Evolutionary conservation across 2,329 filamentous ascomycete species (phyloP), one percentile per base, ranked within the genome.

Genomic region (Ceratocystis variospora): DNA sequence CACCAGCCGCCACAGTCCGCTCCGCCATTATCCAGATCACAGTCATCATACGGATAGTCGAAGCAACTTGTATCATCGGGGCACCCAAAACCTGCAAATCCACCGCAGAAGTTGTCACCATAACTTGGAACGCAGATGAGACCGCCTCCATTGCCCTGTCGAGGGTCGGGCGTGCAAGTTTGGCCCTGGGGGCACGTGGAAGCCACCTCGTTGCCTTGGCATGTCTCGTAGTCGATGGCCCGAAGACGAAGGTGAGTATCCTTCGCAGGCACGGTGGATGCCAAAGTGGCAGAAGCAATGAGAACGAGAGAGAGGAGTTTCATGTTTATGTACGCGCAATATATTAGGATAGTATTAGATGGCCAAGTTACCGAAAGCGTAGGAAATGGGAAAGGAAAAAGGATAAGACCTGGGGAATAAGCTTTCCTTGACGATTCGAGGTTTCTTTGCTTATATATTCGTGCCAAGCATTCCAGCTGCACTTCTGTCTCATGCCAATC

Each of bases 21-120:
- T 19, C 61, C 61, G 8, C 61, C 37, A 12, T 33, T 10, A 3
- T 62, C 10, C n/a, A n/a, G 61, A 28, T 62, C 61, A 62, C 61
- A 62, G 12, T 46, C 61, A 41, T 62, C 61, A 46, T 62, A 44
- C 12, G 61, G 61, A 45, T 45, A 45, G 7, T 62, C 61, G 22
- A 62, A 45, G n/a, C 61, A 62, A 8, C 31, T 4, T 2, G 8
- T 31, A n/a, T 31, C 28, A n/a, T 37, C 22, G 7, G 55, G 25
- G n/a, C 55, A 59, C 28, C 15, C 55, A 8, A 59, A 59, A 31
- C 55, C 28, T 31, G 10, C 55, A 59, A 59, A 59, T 15, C 55
- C 55, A 31, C 55, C 25, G 28, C 55, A 59, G 25, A 59, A 33
- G 28, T 59, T 59, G 15, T 5, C 55, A 6, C 5, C 1, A 17